Evolutionary conservation across 192 early-diverging fungal genomes (phyloP).

Genomic region (Nowakowskiella sp.): DNA sequence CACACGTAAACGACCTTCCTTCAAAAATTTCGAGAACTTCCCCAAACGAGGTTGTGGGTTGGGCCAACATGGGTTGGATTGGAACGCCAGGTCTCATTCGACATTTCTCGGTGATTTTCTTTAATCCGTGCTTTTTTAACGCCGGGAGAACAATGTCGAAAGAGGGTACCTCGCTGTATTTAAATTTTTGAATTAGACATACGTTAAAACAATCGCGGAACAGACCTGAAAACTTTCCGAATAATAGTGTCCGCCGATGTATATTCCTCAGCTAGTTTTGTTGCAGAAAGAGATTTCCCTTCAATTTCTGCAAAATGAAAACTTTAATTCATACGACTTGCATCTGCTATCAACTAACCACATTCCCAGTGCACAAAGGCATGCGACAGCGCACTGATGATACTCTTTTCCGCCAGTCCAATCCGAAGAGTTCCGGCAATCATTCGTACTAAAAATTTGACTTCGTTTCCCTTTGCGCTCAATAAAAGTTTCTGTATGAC

Average conservation of each 20-base stretch:
- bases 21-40: slow-evolving; percentile 95
- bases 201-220: slow-evolving; percentile 30
- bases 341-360: slow-evolving; percentile 18
- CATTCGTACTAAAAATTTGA: slow-evolving; percentile 79
- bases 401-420: slow-evolving; percentile 88
- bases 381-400: slow-evolving; percentile 81
- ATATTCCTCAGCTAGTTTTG: slow-evolving; percentile 40
- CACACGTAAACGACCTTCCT: slow-evolving; percentile 87
- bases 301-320: slow-evolving; percentile 8
- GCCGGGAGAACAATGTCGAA: slow-evolving; percentile 88
- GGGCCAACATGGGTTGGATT: slow-evolving; percentile 98
- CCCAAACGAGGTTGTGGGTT: slow-evolving; percentile 88
- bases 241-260: slow-evolving; percentile 41
- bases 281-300: slow-evolving; percentile 26
- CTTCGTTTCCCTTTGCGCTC: slow-evolving; percentile 67
- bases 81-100: slow-evolving; percentile 93
- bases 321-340: slow-evolving; percentile 20
- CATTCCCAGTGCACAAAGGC: slow-evolving; percentile 59
- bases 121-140: slow-evolving; percentile 68
- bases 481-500: slow-evolving; percentile 71
- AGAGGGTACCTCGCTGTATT: slow-evolving; percentile 74
- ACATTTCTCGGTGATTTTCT: slow-evolving; percentile 62
- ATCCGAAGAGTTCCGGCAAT: slow-evolving; percentile 71
- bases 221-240: slow-evolving; percentile 63
- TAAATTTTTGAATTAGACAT: slow-evolving; percentile 16